Percentiles rank a stretch among this genome's conserved stretches.
Conservation (phyloP, 2,329 filamentous ascomycete species). For the Ophiostoma ips region DNA sequence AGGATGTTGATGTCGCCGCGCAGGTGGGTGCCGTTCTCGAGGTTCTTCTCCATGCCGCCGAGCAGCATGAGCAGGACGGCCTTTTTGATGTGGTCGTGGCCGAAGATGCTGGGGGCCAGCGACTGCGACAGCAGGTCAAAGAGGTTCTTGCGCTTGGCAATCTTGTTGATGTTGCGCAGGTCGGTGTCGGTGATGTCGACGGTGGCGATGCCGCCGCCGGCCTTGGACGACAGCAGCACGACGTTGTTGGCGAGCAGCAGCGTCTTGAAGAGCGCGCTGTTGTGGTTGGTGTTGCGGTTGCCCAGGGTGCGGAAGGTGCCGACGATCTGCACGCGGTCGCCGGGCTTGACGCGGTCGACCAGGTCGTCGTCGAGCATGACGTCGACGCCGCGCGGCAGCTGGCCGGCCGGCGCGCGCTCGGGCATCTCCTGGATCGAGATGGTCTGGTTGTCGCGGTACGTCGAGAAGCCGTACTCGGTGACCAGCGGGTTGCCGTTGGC, state of each 20-base stretch:
- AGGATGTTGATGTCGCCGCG: slow-evolving; percentile 98
- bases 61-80: slow-evolving; percentile 91
- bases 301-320: slow-evolving; percentile 89
- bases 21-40: slow-evolving; percentile 94
- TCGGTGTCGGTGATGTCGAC: slow-evolving; percentile 90
- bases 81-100: slow-evolving; percentile 95
- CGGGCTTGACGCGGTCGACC: slow-evolving; percentile 87
- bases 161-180: slow-evolving; percentile 96
- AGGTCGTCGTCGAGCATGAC: slow-evolving; percentile 94
- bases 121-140: slow-evolving; percentile 91
- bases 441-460: slow-evolving; percentile 91
- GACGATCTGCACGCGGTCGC: slow-evolving; percentile 92
- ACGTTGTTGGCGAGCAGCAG: slow-evolving; percentile 89
- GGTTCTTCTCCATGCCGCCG: slow-evolving; percentile 93
- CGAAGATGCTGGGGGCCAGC: slow-evolving; percentile 89
- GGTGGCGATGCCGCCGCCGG: slow-evolving; percentile 83
- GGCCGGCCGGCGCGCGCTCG: slow-evolving; percentile 85
- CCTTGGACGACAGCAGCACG: slow-evolving; percentile 88
- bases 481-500: slow-evolving; percentile 82
- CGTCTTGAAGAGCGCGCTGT: slow-evolving; percentile 89
- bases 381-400: slow-evolving; percentile 88
- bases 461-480: slow-evolving; percentile 93
- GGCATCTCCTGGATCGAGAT: slow-evolving; percentile 99
- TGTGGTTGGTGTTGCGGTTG: slow-evolving; percentile 81
- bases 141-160: slow-evolving; percentile 85